Conservation (phyloP, 441 rosid species). For the Eutrema salsugineum region DNA sequence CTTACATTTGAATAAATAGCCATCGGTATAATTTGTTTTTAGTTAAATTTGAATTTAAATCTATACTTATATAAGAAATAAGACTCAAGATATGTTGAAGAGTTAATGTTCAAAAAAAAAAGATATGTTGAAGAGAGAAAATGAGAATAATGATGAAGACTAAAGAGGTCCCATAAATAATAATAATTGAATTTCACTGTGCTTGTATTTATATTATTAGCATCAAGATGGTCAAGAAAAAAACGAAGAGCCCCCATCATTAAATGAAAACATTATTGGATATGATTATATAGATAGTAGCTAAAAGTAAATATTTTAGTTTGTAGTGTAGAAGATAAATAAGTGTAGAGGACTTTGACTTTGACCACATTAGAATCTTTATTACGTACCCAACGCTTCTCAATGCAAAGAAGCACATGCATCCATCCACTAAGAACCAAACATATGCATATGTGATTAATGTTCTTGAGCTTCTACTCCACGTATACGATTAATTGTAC, state of each 20-base stretch:
- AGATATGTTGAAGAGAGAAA: neutral
- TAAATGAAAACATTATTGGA: slow-evolving; percentile 22
- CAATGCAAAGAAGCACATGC: slow-evolving; percentile 31
- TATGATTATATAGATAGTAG: slow-evolving; percentile 14
- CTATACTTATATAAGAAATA: neutral
- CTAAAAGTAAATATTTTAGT: slow-evolving; percentile 4
- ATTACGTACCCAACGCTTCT: slow-evolving; percentile 12
- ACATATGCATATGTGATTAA: slow-evolving; percentile 28
- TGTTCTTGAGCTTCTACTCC: slow-evolving; percentile 31
- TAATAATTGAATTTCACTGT: slow-evolving; percentile 24
- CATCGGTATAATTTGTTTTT: neutral
- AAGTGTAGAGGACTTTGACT: slow-evolving; percentile 17
- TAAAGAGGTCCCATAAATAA: slow-evolving; percentile 19
- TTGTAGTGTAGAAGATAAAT: neutral
- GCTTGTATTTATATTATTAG: slow-evolving; percentile 15
- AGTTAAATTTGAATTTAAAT: neutral
- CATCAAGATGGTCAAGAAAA: slow-evolving; percentile 11
- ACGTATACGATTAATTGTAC: slow-evolving; percentile 14
- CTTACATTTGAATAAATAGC: too few relatives aligned
- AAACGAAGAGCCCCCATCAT: slow-evolving; percentile 13
- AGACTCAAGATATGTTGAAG: neutral
- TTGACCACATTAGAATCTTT: slow-evolving; percentile 25
- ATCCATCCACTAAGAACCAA: slow-evolving; percentile 12
- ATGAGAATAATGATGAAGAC: too few relatives aligned
- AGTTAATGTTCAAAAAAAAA: too few relatives aligned